A percentile compares a stretch with the other conserved stretches of the same genome.
These are phyloP conservation scores for Apiospora koreana DNA, from an alignment of 2,329 filamentous ascomycete genomes.

Conservation along the genomic window DNA sequence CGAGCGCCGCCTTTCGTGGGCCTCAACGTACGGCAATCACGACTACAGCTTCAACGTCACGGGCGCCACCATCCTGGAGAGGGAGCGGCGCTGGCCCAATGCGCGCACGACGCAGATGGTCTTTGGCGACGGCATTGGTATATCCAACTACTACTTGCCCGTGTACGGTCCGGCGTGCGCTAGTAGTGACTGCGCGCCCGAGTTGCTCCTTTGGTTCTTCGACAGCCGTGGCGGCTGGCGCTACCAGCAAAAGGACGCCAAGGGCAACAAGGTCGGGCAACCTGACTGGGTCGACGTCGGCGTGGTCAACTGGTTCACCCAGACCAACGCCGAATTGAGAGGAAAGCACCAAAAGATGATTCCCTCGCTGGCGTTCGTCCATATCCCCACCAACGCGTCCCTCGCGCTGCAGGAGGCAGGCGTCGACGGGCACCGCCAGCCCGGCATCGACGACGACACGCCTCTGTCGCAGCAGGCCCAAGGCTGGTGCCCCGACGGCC, in stretches of 20 bases:
- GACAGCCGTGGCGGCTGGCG: slow-evolving; percentile 62
- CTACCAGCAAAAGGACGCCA: slow-evolving; percentile 40
- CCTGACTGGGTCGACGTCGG: slow-evolving; percentile 47
- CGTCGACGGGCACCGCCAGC: slow-evolving; percentile 39
- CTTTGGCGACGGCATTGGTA: slow-evolving; percentile 33
- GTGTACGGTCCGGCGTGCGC: slow-evolving; percentile 41
- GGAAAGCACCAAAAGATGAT: slow-evolving; percentile 35
- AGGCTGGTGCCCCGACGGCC: slow-evolving; percentile 45
- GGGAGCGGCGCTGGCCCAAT: slow-evolving; percentile 41
- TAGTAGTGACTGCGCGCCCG: slow-evolving; percentile 34
- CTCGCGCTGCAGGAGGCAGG: slow-evolving; percentile 39
- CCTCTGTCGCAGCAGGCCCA: slow-evolving; percentile 43
- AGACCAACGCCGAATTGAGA: slow-evolving; percentile 32
- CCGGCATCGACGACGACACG: slow-evolving; percentile 48
- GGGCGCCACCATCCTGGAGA: slow-evolving; percentile 42
- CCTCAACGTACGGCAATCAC: slow-evolving; percentile 72
- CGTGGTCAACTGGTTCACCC: slow-evolving; percentile 47
- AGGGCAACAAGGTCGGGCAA: slow-evolving; percentile 32
- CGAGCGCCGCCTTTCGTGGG: slow-evolving; percentile 57
- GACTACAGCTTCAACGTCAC: slow-evolving; percentile 63
- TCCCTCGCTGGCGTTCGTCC: slow-evolving; percentile 50
- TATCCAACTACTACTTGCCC: slow-evolving; percentile 50
- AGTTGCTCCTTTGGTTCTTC: slow-evolving; percentile 70
- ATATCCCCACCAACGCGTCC: slow-evolving; percentile 48
- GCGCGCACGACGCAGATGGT: slow-evolving; percentile 44